Base-by-base conservation (phyloP, 148 eudicot genomes). In the Gaultheria prostrata region DNA sequence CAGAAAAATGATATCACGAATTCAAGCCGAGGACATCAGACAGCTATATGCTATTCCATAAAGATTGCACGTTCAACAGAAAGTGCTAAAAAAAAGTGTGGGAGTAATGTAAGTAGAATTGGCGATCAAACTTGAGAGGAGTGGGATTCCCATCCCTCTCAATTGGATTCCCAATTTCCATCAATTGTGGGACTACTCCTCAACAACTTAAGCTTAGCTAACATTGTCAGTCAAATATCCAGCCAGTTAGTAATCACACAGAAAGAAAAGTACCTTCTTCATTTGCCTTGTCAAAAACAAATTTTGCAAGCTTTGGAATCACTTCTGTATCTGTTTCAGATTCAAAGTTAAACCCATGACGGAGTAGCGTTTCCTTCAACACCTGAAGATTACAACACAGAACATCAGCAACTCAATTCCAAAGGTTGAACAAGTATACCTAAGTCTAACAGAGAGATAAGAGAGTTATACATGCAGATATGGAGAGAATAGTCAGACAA, bases 321-420 rank as follows among this genome's bases (percentile, higher is more conserved):
- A 97, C 99, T 91, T 97, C 99, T 76, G 99, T 97, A 84, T 97
- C 99, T 45, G 99, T 97, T 46, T 97, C 99, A 73, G 99, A 97
- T 86, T 93, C 98, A 83, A 97, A 97, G 72, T 85, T 88, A 76
- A 95, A 97, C 17, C 98, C 98, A 87, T 97, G 99, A 18, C 99
- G 94, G 79, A 90, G 82, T 14, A 97, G 89, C 13, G 98, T 91
- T 92, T 95, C 88, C 87, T 97, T 97, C 71, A 97, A 88, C 56
- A 97, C 99, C 99, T 97, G 87, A 79, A 84, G 71, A 84, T 51
- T 61, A 84, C 81, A 65, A 0, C 13, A 57, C 43, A 79, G 46
- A 53, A 80, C 81, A 45, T 32, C 76, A 75, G 43, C 39, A 26
- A 12, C 18, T 12, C 35, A 67, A 28, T 67, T 10, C 39, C 17